These are phyloP conservation scores for Wolfiporia cocos DNA, from an alignment of 1,284 basidiomycete genomes.

Conservation along the genomic window DNA sequence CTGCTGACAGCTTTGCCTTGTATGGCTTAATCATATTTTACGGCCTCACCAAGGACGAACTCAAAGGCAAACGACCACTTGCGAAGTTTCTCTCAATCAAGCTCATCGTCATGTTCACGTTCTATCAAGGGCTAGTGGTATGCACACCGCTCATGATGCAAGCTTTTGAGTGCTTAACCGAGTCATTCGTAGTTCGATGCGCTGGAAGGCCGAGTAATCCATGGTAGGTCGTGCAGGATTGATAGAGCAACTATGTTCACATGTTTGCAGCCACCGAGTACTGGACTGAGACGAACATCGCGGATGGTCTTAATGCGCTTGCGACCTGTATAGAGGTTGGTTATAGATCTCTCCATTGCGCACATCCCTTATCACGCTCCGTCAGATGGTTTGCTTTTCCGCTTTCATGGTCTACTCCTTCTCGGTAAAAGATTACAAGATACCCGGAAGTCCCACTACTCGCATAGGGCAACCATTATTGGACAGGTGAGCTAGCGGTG, in stretches of 20 bases:
- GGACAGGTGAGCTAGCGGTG: slow-evolving; percentile 61
- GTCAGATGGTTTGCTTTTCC: slow-evolving; percentile 81
- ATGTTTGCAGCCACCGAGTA: slow-evolving; percentile 50
- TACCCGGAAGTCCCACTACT: slow-evolving; percentile 33
- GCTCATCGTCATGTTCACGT: slow-evolving; percentile 81
- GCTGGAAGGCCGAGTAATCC: slow-evolving; percentile 56
- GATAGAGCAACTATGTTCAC: neutral
- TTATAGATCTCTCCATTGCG: no score
- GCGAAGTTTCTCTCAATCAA: slow-evolving; percentile 83
- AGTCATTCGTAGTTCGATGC: slow-evolving; percentile 41
- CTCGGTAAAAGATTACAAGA: slow-evolving; percentile 57
- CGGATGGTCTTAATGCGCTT: slow-evolving; percentile 79
- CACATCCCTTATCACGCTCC: no score
- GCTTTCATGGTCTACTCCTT: slow-evolving; percentile 80
- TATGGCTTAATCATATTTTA: slow-evolving; percentile 83
- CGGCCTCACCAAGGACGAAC: slow-evolving; percentile 71
- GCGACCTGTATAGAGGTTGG: slow-evolving; percentile 76
- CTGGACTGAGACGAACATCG: slow-evolving; percentile 77
- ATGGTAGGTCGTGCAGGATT: slow-evolving; percentile 30
- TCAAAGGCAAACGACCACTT: slow-evolving; percentile 69
- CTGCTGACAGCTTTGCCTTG: slow-evolving; percentile 52
- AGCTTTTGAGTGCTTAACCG: neutral
- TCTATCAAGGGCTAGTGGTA: slow-evolving; percentile 73
- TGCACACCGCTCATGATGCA: slow-evolving; percentile 19
- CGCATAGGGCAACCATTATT: slow-evolving; percentile 60